Evolutionary conservation across 441 rosid genomes (phyloP).

Genomic region (Sinapis alba): DNA sequence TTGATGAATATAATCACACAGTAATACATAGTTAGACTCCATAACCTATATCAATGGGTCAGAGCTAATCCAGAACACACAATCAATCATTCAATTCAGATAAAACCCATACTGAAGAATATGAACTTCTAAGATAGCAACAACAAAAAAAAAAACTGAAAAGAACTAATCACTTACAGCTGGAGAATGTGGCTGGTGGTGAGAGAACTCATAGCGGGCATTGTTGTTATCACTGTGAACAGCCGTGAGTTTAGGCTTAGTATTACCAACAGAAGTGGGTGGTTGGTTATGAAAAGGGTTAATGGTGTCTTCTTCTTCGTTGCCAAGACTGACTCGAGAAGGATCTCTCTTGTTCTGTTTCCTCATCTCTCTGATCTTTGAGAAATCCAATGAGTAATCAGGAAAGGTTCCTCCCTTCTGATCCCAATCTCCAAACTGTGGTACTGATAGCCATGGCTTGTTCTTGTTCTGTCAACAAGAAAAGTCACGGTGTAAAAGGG

Average conservation of each 20-base stretch:
- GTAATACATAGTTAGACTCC: background rate
- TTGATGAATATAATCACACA: background rate
- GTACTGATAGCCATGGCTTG: constrained; percentile 90
- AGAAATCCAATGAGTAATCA: constrained; percentile 86
- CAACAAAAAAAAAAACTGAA: background rate
- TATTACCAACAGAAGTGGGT: constrained; percentile 31
- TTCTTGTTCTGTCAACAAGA: constrained; percentile 50
- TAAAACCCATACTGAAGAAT: background rate
- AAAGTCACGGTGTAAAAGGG: background rate
- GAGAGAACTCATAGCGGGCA: constrained; percentile 43
- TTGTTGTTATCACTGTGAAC: constrained; percentile 37
- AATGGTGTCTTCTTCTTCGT: constrained; percentile 83
- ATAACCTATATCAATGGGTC: background rate
- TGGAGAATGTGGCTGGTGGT: constrained; percentile 57
- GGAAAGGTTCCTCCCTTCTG: constrained; percentile 77
- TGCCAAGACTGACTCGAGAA: constrained; percentile 90
- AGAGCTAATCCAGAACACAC: background rate
- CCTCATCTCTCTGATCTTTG: constrained; percentile 93
- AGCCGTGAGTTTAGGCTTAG: constrained; percentile 32
- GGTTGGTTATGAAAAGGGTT: constrained; percentile 49
- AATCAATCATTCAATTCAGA: background rate
- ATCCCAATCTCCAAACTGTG: constrained; percentile 97
- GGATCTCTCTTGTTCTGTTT: constrained; percentile 88
- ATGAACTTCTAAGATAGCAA: background rate
- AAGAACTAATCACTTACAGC: constrained; percentile 56